phyloP scores from a whole-genome alignment of 2,329 filamentous ascomycete genomes.

The Albophoma yamanashiensis region DNA sequence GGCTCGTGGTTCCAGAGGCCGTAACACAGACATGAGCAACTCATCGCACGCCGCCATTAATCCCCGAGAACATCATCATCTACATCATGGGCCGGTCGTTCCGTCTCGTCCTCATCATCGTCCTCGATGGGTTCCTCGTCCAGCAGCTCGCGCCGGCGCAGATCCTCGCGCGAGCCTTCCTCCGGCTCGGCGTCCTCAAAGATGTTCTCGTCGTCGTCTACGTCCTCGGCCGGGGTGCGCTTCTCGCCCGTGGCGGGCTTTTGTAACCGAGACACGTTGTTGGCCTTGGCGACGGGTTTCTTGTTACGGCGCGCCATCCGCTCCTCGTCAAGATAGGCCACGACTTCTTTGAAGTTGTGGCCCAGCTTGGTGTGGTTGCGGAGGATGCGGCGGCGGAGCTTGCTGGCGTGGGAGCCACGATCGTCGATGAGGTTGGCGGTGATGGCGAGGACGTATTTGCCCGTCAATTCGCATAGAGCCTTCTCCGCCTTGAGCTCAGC shows the following conservation, averaged over 20 bases:
- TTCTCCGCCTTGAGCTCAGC: slow-evolving; percentile 71
- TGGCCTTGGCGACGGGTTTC: slow-evolving; percentile 20
- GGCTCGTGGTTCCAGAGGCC: not conserved
- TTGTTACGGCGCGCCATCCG: slow-evolving; percentile 39
- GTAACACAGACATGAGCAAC: not conserved
- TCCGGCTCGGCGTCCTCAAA: slow-evolving; percentile 41
- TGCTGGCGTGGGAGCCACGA: slow-evolving; percentile 45
- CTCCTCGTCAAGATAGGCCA: slow-evolving; percentile 66
- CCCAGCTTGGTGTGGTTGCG: slow-evolving; percentile 76
- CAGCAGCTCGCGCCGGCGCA: slow-evolving; percentile 42
- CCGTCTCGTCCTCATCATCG: slow-evolving; percentile 19
- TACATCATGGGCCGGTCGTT: slow-evolving; percentile 22
- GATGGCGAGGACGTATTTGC: slow-evolving; percentile 74
- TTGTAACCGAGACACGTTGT: slow-evolving; percentile 14
- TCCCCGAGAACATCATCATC: slow-evolving; percentile 37
- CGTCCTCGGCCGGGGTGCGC: slow-evolving; percentile 31
- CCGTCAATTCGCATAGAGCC: slow-evolving; percentile 73
- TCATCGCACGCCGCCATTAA: slow-evolving; percentile 11
- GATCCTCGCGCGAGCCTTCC: slow-evolving; percentile 48
- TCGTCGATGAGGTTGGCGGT: slow-evolving; percentile 64
- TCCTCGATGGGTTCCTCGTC: slow-evolving; percentile 35
- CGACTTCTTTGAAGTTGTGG: slow-evolving; percentile 73
- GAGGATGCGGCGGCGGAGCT: slow-evolving; percentile 59
- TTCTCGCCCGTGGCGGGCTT: slow-evolving; percentile 31
- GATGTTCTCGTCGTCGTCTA: slow-evolving; percentile 28